Conservation (phyloP, 257 asterid genomes). For the Solanum okadae region DNA sequence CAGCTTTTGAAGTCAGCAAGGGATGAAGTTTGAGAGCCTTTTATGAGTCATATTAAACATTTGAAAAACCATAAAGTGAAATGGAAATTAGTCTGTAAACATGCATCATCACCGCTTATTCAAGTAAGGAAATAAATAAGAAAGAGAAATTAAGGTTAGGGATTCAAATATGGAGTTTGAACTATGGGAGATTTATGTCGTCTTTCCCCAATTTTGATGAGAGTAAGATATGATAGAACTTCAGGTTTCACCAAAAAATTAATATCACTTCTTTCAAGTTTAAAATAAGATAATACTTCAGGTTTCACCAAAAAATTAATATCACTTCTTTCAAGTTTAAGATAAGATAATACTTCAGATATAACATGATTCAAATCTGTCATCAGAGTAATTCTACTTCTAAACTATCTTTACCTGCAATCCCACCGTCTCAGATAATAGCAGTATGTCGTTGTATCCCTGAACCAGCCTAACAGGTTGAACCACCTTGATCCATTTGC, state of each 20-base stretch:
- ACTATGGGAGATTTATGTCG: background rate
- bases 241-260: background rate
- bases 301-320: background rate
- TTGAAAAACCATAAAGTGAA: background rate
- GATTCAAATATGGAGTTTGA: background rate
- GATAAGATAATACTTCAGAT: background rate
- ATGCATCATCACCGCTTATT: background rate
- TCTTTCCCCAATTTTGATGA: background rate
- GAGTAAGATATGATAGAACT: background rate
- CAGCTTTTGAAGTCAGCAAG: background rate
- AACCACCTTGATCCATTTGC: slow-evolving; percentile 70
- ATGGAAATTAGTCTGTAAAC: background rate
- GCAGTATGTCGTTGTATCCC: slow-evolving; percentile 66
- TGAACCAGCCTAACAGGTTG: slow-evolving; percentile 55
- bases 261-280: background rate
- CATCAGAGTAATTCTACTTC: background rate
- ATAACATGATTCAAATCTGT: background rate
- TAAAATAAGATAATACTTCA: background rate
- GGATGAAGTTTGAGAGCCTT: background rate
- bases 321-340: background rate
- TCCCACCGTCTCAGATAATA: slow-evolving; percentile 80
- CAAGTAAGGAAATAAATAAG: background rate
- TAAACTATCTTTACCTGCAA: slow-evolving; percentile 56
- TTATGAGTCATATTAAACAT: background rate
- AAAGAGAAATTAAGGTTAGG: background rate